phyloP scores from a whole-genome alignment of 2,329 filamentous ascomycete species.

The Penicillium glabrum region DNA sequence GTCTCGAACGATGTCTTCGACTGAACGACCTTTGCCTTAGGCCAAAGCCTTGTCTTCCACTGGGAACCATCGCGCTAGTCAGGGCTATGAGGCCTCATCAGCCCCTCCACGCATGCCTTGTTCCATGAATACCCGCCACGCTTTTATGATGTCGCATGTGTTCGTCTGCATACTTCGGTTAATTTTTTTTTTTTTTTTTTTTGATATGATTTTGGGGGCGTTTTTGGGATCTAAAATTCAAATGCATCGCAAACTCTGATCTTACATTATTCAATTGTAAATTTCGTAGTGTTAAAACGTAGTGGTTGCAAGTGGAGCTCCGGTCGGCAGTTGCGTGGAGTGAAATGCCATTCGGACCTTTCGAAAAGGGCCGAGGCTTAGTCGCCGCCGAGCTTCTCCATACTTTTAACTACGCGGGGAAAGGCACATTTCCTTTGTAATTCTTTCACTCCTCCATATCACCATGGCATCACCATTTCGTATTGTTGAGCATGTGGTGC shows the following conservation, averaged over 20 bases:
- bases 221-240: background rate
- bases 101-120: background rate
- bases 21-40: background rate
- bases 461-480: conserved; percentile 45
- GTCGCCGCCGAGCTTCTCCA: background rate
- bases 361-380: background rate
- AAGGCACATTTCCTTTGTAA: background rate
- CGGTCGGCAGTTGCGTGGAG: background rate
- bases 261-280: background rate
- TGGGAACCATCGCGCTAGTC: background rate
- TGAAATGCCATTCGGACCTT: background rate
- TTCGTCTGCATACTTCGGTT: background rate
- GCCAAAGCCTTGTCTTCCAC: background rate
- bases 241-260: background rate
- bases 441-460: background rate
- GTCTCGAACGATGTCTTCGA: background rate
- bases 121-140: conserved; percentile 1
- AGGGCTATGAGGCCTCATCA: background rate
- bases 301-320: background rate
- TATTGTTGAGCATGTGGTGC: conserved; percentile 71
- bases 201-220: background rate
- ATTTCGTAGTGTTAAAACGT: background rate
- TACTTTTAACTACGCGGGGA: conserved; percentile 1
- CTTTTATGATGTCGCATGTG: background rate
- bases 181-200: background rate